Evolutionary conservation across 2,329 filamentous ascomycete species (phyloP), one percentile per base, ranked within the genome.

Genomic region (Lasiodiplodia theobromae): DNA sequence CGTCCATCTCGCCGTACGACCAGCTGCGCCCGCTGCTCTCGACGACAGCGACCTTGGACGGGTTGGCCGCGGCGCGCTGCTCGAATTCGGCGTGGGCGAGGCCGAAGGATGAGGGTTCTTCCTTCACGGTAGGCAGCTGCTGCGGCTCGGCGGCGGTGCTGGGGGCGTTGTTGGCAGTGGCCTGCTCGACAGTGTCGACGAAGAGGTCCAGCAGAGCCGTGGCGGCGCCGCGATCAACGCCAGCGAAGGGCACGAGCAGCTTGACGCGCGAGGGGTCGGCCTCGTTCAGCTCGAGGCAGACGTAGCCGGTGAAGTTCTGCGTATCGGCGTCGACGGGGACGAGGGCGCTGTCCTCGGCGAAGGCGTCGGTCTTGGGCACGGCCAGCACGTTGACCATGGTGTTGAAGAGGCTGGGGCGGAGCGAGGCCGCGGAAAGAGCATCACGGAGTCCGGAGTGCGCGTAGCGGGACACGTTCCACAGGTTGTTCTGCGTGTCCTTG

Each of bases 21-120:
- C 47, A 12, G 6, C 12, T 10, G 14, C n/a, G 23, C 12, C 12
- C 18, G 7, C 21, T 16, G 40, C 23, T 34, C 37, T 21, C 25
- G 23, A 8, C 14, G 23, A 62, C 47, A 7, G 57, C 57, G 25
- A 18, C 28, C 2, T 11, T 16, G 23, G 31, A 11, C 0, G 57
- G 23, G 12, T 21, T 49, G 11, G 21, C 16, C 12, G n/a, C 38
- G 14, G 57, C 57, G 57, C 23, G 23, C 5, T 8, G 4, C 34
- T 62, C 57, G 38, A 62, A 62, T 0, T 11, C 21, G 5, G 57
- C 57, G 38, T 62, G 57, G 23, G 23, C n/a, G 18, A 62, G 57
- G 16, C 23, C 57, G 4, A 12, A 38, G 38, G 47, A 4, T 2
- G 12, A 3, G 16, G n/a, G 7, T 18, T 31, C 8, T 81, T 75